Evolutionary conservation across 164 flowering plant species (phyloP), one percentile per base, ranked within the genome.

Genomic region (Chimonanthus salicifolius): DNA sequence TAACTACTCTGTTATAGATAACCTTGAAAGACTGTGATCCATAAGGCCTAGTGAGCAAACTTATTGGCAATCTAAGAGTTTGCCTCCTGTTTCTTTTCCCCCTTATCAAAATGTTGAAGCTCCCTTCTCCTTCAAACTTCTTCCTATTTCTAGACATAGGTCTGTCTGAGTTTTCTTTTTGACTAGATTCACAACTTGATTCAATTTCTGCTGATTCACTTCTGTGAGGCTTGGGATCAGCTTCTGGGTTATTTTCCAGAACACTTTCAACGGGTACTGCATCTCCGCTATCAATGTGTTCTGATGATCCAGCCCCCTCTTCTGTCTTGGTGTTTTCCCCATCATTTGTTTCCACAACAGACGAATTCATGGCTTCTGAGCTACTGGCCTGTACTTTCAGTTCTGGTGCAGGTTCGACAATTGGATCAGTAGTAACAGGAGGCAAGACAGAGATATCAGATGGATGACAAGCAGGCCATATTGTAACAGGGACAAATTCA

Each of bases 11-110:
- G 86, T 83, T 90, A 75, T 83, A 88, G 75, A 85, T 84, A 67
- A 85, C 86, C 79, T 95, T 95, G 78, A 95, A 95, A 15, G 97
- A 80, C 80, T 91, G 93, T 15, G 97, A 88, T 70, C 90, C 92
- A 81, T 90, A 84, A 47, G 99, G 97, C 76, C 90, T 83, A 73
- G 76, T 90, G 43, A 95, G 94, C 81, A 95, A 85, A 84, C 97
- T 92, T 47, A 91, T 83, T 21, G 99, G 99, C 94, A 95, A 84
- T 81, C 98, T 85, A 76, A 95, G 80, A 71, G 92, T 93, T 83
- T 92, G 99, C 82, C 87, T 93, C 66, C 94, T 79, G 85, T 88
- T 93, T 84, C 96, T 85, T 84, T 86, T 92, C 54, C 99, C 97
- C 80, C 90, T 85, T 58, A 93, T 75, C 79, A 92, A 82, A 78